Conservation (phyloP, 129 eudicot genomes). For the Gnaphalium uliginosum region DNA sequence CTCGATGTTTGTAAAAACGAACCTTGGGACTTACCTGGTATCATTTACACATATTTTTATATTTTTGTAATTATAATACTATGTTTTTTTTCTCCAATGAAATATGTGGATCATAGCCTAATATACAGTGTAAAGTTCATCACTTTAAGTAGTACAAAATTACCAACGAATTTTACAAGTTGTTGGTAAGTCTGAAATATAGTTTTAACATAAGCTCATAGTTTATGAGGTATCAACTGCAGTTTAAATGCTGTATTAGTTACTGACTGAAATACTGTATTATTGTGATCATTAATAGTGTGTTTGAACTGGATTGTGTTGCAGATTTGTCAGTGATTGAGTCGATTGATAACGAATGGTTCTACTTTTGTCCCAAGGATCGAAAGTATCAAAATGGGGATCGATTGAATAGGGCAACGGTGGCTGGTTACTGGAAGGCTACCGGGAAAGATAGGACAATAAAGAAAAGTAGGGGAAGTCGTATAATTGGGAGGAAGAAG, state of each 20-base stretch:
- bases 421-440: conserved; percentile 83
- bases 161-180: too few species aligned
- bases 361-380: conserved; percentile 79
- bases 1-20: conserved; percentile 80
- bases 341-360: conserved; percentile 73
- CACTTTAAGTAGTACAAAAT: too few species aligned
- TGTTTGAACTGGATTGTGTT: conserved; percentile 6
- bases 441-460: conserved; percentile 78
- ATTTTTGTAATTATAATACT: too few species aligned
- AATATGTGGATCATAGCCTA: background rate
- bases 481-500: conserved; percentile 74
- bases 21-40: conserved; percentile 93
- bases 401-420: conserved; percentile 68
- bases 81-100: too few species aligned
- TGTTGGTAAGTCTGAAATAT: too few species aligned
- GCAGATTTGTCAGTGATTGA: conserved; percentile 63
- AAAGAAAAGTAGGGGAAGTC: conserved; percentile 41
- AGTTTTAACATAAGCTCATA: background rate
- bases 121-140: too few species aligned
- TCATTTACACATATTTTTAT: background rate
- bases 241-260: background rate
- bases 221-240: background rate
- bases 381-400: conserved; percentile 75
- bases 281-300: background rate
- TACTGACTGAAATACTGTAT: background rate